Evolutionary conservation across 2,329 filamentous ascomycete genomes (phyloP).

Genomic region (Trichophyton rubrum): DNA sequence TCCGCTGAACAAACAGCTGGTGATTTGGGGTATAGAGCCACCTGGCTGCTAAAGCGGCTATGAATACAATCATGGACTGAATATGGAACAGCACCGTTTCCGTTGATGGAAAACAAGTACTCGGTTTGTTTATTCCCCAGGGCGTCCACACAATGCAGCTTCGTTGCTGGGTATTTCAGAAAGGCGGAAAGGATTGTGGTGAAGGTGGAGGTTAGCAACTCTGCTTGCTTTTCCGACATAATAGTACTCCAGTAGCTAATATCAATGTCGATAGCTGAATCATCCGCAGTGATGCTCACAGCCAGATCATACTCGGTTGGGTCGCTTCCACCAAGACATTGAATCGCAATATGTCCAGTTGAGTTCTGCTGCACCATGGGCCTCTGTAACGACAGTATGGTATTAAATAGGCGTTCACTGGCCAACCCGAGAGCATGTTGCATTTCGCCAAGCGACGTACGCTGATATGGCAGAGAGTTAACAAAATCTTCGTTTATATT

Average conservation of each 20-base stretch:
- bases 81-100: conserved; percentile 33
- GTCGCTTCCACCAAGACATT: conserved; percentile 2
- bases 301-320: background rate
- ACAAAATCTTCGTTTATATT: background rate
- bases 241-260: conserved; percentile 25
- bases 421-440: conserved; percentile 31
- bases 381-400: conserved; percentile 11
- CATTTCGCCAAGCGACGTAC: conserved; percentile 28
- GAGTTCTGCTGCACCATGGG: background rate
- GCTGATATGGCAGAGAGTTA: background rate
- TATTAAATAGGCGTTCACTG: conserved; percentile 33
- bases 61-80: conserved; percentile 30
- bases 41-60: conserved; percentile 7
- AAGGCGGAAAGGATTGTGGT: conserved; percentile 42
- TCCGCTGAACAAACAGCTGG: conserved; percentile 16
- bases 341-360: conserved; percentile 7
- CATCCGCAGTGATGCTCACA: background rate
- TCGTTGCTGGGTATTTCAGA: conserved; percentile 33
- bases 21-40: conserved; percentile 6
- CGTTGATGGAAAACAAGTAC: conserved; percentile 5
- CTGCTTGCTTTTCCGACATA: conserved; percentile 25
- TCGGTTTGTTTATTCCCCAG: conserved; percentile 28
- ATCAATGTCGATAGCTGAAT: background rate
- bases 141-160: conserved; percentile 42
- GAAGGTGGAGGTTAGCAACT: conserved; percentile 35